Base-by-base conservation (phyloP, 768 basidiomycete genomes). In the Pleurotus pulmonarius region DNA sequence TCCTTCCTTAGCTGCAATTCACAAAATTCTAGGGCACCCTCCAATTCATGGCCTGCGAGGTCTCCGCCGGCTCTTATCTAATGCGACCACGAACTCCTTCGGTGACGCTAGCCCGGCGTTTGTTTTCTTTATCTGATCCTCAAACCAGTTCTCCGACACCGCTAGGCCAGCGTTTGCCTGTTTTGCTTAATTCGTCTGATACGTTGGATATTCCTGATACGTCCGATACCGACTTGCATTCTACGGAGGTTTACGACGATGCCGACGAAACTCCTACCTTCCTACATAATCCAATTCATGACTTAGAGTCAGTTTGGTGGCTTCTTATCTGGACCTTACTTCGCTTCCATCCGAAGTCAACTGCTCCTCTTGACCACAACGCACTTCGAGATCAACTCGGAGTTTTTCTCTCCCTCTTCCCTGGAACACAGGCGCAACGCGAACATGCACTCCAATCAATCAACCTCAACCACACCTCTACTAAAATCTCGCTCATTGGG, bases 251-350 rank as follows among this genome's bases (percentile, higher is more conserved):
- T 29, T 26, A 26, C 26, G 26, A 26, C 26, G n/a, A 47, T 47
- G 13, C 11, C 24, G 46, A 47, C 13, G 46, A 18, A 13, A 15
- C 46, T 46, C 46, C 46, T 16, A n/a, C 46, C 25, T 49, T 49
- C 20, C 15, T 34, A 5, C 48, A 49, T 16, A 49, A 49, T 34
- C 48, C 48, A 13, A 4, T 49, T 20, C 48, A 49, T 34, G 48
- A 49, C 38, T 8, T 49, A 37, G 48, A 49, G 26, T 49, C 48
- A 25, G 38, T 49, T 2, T 49, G 48, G 48, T 49, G 48, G 48
- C 29, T 49, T 15, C 48, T 49, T 4, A 5, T 49, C 38, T 34
- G 48, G 48, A 26, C 24, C 12, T 26, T 49, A 15, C 26, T 26
- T 49, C 26, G 48, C 15, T 37, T 26, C 15, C 26, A 29, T 29